Evolutionary conservation across 352 stramenopile genomes (phyloP).

Genomic region (Globisporangium parvum): DNA sequence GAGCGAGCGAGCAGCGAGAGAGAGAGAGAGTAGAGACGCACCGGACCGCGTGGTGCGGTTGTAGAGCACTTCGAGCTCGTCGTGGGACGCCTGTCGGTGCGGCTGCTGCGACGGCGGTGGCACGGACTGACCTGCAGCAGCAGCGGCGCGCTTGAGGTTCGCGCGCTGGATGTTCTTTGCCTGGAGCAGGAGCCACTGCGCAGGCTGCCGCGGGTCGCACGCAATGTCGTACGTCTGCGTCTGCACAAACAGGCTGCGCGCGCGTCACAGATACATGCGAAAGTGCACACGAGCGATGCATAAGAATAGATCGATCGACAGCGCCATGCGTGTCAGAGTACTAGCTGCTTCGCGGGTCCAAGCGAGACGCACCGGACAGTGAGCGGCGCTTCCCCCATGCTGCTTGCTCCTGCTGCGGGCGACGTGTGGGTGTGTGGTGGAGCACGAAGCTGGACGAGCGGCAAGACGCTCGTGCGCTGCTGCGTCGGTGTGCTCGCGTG

Average conservation of each 20-base stretch:
- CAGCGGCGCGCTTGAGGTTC: constrained; percentile 27
- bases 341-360: no score
- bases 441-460: not conserved
- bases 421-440: no score
- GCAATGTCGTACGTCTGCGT: constrained; percentile 83
- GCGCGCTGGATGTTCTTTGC: constrained; percentile 73
- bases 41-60: constrained; percentile 58
- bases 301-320: no score
- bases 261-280: not conserved
- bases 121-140: not conserved
- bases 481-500: no score
- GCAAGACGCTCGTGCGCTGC: not conserved
- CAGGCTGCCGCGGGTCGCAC: constrained; percentile 63
- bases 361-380: constrained; percentile 6
- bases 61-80: constrained; percentile 78
- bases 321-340: not conserved
- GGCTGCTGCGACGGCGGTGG: not conserved
- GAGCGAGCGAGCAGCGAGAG: not conserved
- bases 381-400: not conserved
- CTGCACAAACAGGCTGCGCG: constrained; percentile 55
- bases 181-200: constrained; percentile 69
- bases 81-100: constrained; percentile 18
- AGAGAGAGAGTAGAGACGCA: constrained; percentile 4
- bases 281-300: no score
- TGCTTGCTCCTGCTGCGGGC: not conserved